Evolutionary conservation across 202 grass and related monocot genomes (phyloP), one percentile per base, ranked within the genome.

Genomic region (Digitaria exilis): DNA sequence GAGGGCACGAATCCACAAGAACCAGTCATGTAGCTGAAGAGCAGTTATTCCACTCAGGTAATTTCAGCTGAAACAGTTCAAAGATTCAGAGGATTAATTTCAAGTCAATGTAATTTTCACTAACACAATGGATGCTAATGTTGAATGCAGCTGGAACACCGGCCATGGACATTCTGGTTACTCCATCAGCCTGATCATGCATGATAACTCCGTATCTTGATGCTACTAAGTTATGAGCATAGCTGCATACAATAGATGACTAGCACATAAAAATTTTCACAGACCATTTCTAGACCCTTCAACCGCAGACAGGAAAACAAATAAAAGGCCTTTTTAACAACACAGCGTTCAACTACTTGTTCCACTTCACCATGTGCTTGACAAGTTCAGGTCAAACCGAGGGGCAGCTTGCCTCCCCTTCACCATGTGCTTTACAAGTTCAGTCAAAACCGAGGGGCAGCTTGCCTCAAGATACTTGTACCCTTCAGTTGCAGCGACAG

Each of bases 401-500:
- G n/a, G n/a, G n/a, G n/a, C n/a, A n/a, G n/a, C n/a, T n/a, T n/a
- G 35, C 32, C 32, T 34, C 12, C n/a, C 5, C 12, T 44, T 9
- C 2, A 4, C n/a, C 67, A 46, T 48, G 67, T 46, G 68, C 24
- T 48, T 64, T 4, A 48, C 24, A 48, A 71, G 42, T 18, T 48
- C 42, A 48, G 24, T 68, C 19, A 84, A 4, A 68, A 77, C 73
- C 6, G 41, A 69, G 29, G 72, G 83, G 17, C 65, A 85, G 22
- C 15, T 65, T 11, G 44, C 17, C 43, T 61, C 30, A 15, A 85
- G 75, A 41, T 78, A 65, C 31, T 78, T 85, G 66, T 52, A 87
- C 0, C 63, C 65, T 25, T 69, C 85, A 0, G 73, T 71, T 2
- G 25, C 55, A 9, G 43, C 35, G 48, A 85, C 69, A 0, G 17